Evolutionary conservation across 1,284 basidiomycete species (phyloP), one percentile per base, ranked within the genome.

Genomic region (Tilletia setariae): DNA sequence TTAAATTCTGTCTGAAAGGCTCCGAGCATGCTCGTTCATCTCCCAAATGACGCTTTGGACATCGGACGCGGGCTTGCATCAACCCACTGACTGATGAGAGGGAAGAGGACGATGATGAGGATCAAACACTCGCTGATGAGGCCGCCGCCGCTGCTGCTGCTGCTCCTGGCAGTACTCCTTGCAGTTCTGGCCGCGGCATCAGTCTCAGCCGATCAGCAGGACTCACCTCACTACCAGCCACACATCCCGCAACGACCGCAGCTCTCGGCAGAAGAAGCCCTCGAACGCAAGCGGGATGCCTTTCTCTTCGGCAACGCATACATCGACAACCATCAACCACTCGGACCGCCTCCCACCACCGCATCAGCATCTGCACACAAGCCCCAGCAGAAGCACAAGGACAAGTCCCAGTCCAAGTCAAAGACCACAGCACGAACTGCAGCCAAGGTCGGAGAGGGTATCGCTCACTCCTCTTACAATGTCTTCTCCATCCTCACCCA

Each of bases 211-310:
- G 56, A 56, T 23, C 53, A 30, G 53, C 53, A 56, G 53, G 28
- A 61, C 35, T 4, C 35, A 6, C 35, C 4, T 40, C 35, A 40
- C 35, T 40, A 40, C 35, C 35, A 40, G 11, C 35, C 32, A 16
- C 56, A 61, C n/a, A 25, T 32, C 56, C 56, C 56, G 2, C 56
- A 61, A 30, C 25, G 56, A 61, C 56, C 56, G 6, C 16, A 25
- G 28, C 56, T 61, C 56, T 61, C 56, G 21, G 30, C 56, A 1
- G 56, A 61, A 61, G 56, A 61, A 32, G 56, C 56, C 15, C 56
- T 61, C 56, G 56, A 61, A 30, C 56, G 56, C 56, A 61, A 61
- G 56, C 23, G 56, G 8, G 56, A 61, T 19, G 56, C 56, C 25
- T 61, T 61, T 15, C 56, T 61, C 56, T 61, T 61, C 16, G 56